Evolutionary conservation across 805 yeast species (phyloP), one percentile per base, ranked within the genome.

Genomic region (Metschnikowia aberdeeniae): DNA sequence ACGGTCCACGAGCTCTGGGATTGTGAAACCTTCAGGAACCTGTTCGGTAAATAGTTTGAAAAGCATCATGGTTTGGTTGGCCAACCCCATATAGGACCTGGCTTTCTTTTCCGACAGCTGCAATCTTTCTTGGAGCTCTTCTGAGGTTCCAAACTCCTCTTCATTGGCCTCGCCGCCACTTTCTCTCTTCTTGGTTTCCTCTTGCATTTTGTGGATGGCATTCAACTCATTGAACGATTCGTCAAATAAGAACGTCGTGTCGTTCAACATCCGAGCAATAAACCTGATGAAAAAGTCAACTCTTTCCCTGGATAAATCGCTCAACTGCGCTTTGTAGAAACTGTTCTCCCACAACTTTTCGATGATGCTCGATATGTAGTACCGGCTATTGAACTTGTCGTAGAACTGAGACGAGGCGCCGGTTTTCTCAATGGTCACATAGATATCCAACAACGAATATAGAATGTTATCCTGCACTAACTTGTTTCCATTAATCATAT

Each of bases 341-440:
- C 82, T 83, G 54, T 80, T 79, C 47, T 81, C 77, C 95, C 97
- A 93, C 44, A 93, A 69, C 54, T 82, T 82, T 61, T 89, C 92
- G 56, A 93, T 68, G 29, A 93, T 84, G 38, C 78, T 78, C 0
- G 97, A 85, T 26, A 93, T 87, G 60, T 88, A 84, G 64, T 82
- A 92, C 62, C 99, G 78, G 36, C 88, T 80, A 63, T 89, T 90
- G 69, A 93, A 93, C 66, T 93, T 93, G 64, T 93, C 99, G 63
- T 92, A 92, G 61, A 92, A 93, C 65, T 93, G 98, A 0, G 95
- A 82, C 6, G 92, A 83, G 1, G 97, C 85, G 8, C 99, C 99
- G 0, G 99, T 93, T 58, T 87, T 89, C 63, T 93, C 99, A 41
- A 92, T 90, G 75, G 87, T 88, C 30, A 93, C 96, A 63, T 92